Evolutionary conservation across 164 flowering plant species (phyloP).

Genomic region (Paratinospora sagittata): DNA sequence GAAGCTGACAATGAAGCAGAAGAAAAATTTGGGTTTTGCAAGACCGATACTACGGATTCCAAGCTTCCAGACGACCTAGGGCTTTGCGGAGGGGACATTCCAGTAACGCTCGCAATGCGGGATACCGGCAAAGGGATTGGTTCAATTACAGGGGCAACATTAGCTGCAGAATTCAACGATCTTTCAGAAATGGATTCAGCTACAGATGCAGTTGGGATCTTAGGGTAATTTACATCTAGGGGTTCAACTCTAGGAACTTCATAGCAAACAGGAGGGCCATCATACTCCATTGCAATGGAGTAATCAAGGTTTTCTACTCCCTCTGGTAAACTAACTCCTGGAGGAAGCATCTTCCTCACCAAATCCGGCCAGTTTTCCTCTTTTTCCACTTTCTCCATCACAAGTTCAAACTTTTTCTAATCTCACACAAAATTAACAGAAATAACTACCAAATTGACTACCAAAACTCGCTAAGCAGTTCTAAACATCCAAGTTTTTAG

Average conservation of each 20-base stretch:
- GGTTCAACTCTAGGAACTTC: conserved; percentile 78
- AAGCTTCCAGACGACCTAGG: conserved; percentile 64
- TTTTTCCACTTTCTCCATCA: neutral
- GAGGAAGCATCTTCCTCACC: conserved; percentile 80
- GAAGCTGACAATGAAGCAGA: conserved; percentile 69
- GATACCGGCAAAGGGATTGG: conserved; percentile 72
- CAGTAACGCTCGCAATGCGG: conserved; percentile 43
- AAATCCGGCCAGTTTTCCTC: conserved; percentile 55
- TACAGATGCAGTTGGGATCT: conserved; percentile 44
- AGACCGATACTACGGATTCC: conserved; percentile 76
- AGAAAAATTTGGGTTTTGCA: conserved; percentile 64
- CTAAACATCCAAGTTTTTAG: neutral
- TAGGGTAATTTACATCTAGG: conserved; percentile 30
- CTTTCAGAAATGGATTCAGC: conserved; percentile 33
- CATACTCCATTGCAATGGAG: conserved; percentile 81
- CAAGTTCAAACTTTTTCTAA: neutral
- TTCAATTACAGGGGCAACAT: conserved; percentile 43
- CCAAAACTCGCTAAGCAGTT: neutral
- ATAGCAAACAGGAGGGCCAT: conserved; percentile 67
- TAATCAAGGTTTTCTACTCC: conserved; percentile 48
- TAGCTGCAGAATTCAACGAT: neutral
- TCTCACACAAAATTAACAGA: neutral
- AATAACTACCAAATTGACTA: neutral
- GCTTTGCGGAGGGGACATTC: conserved; percentile 50
- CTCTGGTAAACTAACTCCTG: conserved; percentile 66